Conservation (phyloP, 257 asterid genomes). For the Penstemon davidsonii region DNA sequence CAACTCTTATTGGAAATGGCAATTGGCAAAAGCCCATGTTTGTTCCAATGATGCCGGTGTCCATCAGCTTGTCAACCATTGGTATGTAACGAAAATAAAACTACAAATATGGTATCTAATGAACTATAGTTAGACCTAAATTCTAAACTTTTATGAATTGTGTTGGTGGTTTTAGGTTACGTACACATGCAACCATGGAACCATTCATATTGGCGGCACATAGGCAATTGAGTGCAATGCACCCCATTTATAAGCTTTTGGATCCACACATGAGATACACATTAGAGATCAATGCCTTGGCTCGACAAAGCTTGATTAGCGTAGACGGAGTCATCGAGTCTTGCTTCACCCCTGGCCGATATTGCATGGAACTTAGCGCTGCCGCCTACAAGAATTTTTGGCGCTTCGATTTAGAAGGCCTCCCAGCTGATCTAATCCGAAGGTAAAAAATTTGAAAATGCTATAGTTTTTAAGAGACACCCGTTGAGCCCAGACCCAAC, state of each 20-base stretch:
- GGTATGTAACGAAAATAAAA: conserved; percentile 45
- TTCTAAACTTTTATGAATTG: not conserved
- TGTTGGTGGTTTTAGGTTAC: conserved; percentile 51
- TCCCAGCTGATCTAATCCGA: conserved; percentile 89
- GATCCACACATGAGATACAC: conserved; percentile 99
- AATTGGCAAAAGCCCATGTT: conserved; percentile 87
- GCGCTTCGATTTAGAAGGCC: conserved; percentile 91
- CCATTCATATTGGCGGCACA: conserved; percentile 94
- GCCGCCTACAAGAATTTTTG: conserved; percentile 77
- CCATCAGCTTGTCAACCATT: conserved; percentile 94
- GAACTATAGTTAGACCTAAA: not conserved
- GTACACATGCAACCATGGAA: conserved; percentile 87
- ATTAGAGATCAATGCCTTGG: conserved; percentile 84
- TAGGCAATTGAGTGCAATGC: conserved; percentile 94
- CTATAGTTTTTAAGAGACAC: too few relatives aligned
- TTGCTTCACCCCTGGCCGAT: conserved; percentile 94
- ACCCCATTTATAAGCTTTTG: conserved; percentile 85
- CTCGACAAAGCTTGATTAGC: conserved; percentile 73
- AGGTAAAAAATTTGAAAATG: conserved; percentile 43
- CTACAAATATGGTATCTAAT: not conserved
- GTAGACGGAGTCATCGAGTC: conserved; percentile 92
- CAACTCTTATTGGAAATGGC: conserved; percentile 84
- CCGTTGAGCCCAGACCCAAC: too few relatives aligned
- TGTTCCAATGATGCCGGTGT: conserved; percentile 98
- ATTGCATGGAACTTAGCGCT: conserved; percentile 92